phyloP scores from a whole-genome alignment of 1,139 yeast genomes.

The Taphrina deformans region DNA sequence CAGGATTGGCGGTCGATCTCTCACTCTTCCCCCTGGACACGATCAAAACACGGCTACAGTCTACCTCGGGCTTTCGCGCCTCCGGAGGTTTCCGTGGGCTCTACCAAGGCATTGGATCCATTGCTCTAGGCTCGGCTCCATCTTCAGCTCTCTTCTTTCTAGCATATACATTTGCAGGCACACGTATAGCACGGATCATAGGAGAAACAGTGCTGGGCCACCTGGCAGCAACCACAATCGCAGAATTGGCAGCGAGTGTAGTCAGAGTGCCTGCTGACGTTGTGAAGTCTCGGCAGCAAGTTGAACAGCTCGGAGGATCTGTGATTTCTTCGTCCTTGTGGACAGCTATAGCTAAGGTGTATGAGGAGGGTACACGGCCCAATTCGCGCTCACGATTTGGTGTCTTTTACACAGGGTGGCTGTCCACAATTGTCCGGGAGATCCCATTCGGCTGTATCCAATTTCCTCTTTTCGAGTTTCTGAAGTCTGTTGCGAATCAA shows the following conservation, averaged over 20 bases:
- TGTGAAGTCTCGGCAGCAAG: slow-evolving; percentile 74
- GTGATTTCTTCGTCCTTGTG: not conserved
- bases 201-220: slow-evolving; percentile 20
- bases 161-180: slow-evolving; percentile 64
- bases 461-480: slow-evolving; percentile 84
- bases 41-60: slow-evolving; percentile 87
- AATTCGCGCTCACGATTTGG: slow-evolving; percentile 51
- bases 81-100: slow-evolving; percentile 94
- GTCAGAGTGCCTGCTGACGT: slow-evolving; percentile 97
- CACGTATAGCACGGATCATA: not conserved
- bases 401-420: slow-evolving; percentile 91
- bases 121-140: slow-evolving; percentile 94
- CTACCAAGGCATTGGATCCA: slow-evolving; percentile 88
- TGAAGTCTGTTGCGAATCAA: slow-evolving; percentile 61
- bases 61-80: slow-evolving; percentile 85
- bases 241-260: slow-evolving; percentile 89
- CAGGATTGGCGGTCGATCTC: slow-evolving; percentile 93
- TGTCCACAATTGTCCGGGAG: slow-evolving; percentile 86
- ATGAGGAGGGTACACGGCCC: slow-evolving; percentile 18
- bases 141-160: slow-evolving; percentile 77
- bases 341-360: slow-evolving; percentile 12
- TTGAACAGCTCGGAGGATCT: slow-evolving; percentile 62
- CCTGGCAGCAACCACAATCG: slow-evolving; percentile 70
- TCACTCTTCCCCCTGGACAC: slow-evolving; percentile 97
- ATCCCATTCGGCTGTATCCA: slow-evolving; percentile 95